Evolutionary conservation across 2,329 filamentous ascomycete genomes (phyloP).

Genomic region (Neofusicoccum kwambonambiense): DNA sequence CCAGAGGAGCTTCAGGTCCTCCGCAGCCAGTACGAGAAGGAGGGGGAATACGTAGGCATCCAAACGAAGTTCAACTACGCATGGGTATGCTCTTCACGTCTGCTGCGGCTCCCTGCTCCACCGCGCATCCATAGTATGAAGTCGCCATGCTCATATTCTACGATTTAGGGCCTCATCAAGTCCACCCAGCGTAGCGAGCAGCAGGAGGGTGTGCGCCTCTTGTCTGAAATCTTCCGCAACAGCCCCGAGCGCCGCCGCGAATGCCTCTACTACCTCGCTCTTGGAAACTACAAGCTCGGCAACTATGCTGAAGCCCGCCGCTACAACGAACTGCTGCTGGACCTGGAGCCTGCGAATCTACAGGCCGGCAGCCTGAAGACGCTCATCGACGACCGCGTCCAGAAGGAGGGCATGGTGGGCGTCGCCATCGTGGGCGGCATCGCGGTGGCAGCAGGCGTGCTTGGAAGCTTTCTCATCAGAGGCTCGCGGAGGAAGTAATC

Average conservation of each 20-base stretch:
- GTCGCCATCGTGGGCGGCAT: constrained; percentile 93
- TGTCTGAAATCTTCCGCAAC: constrained; percentile 94
- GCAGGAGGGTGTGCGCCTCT: constrained; percentile 88
- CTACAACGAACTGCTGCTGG: constrained; percentile 90
- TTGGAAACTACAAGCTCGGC: constrained; percentile 97
- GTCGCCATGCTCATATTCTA: neutral
- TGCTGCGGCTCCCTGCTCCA: neutral
- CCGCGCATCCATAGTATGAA: neutral
- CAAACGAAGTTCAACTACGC: constrained; percentile 99
- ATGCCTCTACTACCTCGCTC: constrained; percentile 95
- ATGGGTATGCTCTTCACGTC: constrained; percentile 66
- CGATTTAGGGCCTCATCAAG: constrained; percentile 82
- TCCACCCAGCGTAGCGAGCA: constrained; percentile 81
- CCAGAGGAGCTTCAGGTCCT: constrained; percentile 89
- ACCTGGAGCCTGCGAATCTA: constrained; percentile 87
- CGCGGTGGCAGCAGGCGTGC: constrained; percentile 87
- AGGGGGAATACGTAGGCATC: constrained; percentile 92
- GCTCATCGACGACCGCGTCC: constrained; percentile 93
- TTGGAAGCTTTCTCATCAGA: constrained; percentile 82
- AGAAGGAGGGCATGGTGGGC: constrained; percentile 88
- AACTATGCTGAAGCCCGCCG: constrained; percentile 93
- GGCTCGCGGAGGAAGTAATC: constrained; percentile 63
- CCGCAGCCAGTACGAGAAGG: constrained; percentile 92
- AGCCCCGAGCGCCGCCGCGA: constrained; percentile 91
- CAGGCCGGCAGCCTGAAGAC: constrained; percentile 83